A percentile compares a stretch with the other conserved stretches of the same genome.
Evolutionary conservation across 2,329 filamentous ascomycete genomes (phyloP).

Genomic region (Raffaelea ambrosiae): DNA sequence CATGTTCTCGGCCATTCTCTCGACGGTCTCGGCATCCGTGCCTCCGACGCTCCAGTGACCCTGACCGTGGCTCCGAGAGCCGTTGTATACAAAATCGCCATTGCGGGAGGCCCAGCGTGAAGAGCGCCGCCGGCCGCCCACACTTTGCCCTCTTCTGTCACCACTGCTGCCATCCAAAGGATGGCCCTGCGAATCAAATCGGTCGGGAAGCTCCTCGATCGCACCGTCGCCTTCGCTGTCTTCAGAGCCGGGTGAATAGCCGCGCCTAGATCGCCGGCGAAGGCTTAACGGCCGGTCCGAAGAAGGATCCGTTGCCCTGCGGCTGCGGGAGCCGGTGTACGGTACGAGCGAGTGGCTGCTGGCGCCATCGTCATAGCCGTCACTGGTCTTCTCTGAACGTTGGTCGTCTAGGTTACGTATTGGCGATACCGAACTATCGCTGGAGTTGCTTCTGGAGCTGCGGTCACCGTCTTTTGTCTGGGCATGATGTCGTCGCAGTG

Average conservation of each 20-base stretch:
- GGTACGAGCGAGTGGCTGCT: slow-evolving; percentile 3
- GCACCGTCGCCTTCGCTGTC: slow-evolving; percentile 26
- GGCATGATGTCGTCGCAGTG: slow-evolving; percentile 31
- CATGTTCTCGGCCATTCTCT: slow-evolving; percentile 21
- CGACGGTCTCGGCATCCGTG: slow-evolving; percentile 32
- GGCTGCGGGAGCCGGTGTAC: slow-evolving; percentile 11
- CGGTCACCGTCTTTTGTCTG: slow-evolving; percentile 12
- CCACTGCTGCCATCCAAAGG: slow-evolving; percentile 23
- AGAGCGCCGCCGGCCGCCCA: background rate
- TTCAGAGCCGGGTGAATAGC: slow-evolving; percentile 18
- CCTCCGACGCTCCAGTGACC: slow-evolving; percentile 38
- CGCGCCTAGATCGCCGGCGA: slow-evolving; percentile 14
- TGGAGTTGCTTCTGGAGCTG: too few species aligned
- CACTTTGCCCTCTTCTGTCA: slow-evolving; percentile 4
- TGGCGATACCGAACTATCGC: too few species aligned
- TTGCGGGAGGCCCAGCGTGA: slow-evolving; percentile 24
- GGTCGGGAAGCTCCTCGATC: slow-evolving; percentile 36
- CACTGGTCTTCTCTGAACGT: slow-evolving; percentile 1
- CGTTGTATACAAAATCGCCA: slow-evolving; percentile 33
- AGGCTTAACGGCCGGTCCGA: slow-evolving; percentile 20
- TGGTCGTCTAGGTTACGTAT: too few species aligned
- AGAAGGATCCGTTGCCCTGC: slow-evolving; percentile 25
- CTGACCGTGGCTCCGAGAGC: slow-evolving; percentile 11
- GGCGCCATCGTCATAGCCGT: background rate
- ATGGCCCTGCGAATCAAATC: slow-evolving; percentile 36